Percentiles rank a stretch among this genome's conserved stretches.
Evolutionary conservation across 2,329 filamentous ascomycete species (phyloP).

Genomic region (Penicillium thymicola): DNA sequence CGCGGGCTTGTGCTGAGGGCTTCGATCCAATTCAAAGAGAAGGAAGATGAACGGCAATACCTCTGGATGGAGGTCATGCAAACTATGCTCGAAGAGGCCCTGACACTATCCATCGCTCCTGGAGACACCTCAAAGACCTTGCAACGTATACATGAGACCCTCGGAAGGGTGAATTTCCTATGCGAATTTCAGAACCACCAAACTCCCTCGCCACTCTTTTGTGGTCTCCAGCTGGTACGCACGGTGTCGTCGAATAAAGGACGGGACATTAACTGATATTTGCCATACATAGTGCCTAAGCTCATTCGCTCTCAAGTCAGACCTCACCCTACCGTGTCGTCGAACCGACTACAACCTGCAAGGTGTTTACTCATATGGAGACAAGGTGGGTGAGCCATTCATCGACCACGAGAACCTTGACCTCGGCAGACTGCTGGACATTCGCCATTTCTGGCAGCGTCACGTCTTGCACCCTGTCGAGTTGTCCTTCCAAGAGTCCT

Average conservation of each 20-base stretch:
- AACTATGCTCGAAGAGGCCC: slow-evolving; percentile 29
- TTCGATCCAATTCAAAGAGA: slow-evolving; percentile 26
- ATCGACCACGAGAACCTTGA: slow-evolving; percentile 24
- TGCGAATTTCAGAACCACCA: slow-evolving; percentile 18
- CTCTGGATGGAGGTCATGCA: slow-evolving; percentile 33
- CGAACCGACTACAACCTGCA: slow-evolving; percentile 34
- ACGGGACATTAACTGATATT: slow-evolving; percentile 8
- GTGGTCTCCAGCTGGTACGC: slow-evolving; percentile 32
- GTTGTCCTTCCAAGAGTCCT: slow-evolving; percentile 26
- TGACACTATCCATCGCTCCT: slow-evolving; percentile 2
- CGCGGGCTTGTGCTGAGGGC: slow-evolving; percentile 34
- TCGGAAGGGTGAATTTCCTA: slow-evolving; percentile 23
- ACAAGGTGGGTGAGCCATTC: slow-evolving; percentile 6
- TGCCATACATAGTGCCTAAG: slow-evolving; percentile 30
- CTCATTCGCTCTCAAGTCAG: slow-evolving; percentile 32
- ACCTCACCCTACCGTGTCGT: slow-evolving; percentile 21
- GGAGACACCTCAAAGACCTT: slow-evolving; percentile 22
- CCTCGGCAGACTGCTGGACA: slow-evolving; percentile 34
- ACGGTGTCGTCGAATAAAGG: background rate
- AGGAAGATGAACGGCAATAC: slow-evolving; percentile 23
- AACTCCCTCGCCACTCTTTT: slow-evolving; percentile 25
- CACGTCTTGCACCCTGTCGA: slow-evolving; percentile 35
- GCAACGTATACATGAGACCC: slow-evolving; percentile 17
- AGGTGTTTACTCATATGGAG: slow-evolving; percentile 26
- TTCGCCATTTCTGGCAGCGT: slow-evolving; percentile 44